A percentile compares a stretch with the other conserved stretches of the same genome.
Evolutionary conservation across 2,329 filamentous ascomycete species (phyloP).

Genomic region (Purpureocillium takamizusanense): DNA sequence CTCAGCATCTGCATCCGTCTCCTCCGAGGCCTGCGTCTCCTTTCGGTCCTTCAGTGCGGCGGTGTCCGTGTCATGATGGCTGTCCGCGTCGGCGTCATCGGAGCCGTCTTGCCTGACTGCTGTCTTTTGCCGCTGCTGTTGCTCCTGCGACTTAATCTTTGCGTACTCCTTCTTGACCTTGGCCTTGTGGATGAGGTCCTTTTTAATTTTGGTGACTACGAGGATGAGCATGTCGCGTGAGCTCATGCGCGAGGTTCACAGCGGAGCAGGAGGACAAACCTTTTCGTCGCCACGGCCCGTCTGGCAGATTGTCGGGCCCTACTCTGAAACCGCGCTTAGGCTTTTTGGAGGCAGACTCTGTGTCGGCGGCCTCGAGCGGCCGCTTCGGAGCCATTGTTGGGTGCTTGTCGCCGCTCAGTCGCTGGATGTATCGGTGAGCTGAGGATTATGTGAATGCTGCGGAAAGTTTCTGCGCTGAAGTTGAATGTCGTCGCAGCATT

Average conservation of each 20-base stretch:
- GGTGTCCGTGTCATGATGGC: slow-evolving; percentile 2
- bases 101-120: too few species aligned
- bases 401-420: too few species aligned
- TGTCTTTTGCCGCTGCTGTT: slow-evolving; percentile 7
- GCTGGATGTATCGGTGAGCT: too few species aligned
- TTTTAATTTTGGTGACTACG: slow-evolving; percentile 79
- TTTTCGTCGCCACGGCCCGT: slow-evolving; percentile 81
- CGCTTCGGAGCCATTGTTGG: slow-evolving; percentile 22
- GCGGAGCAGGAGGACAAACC: slow-evolving; percentile 22
- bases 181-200: slow-evolving; percentile 79
- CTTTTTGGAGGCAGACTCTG: slow-evolving; percentile 36
- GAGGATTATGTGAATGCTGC: too few species aligned
- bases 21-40: slow-evolving; percentile 5
- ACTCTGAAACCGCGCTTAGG: slow-evolving; percentile 69
- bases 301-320: slow-evolving; percentile 82
- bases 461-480: too few species aligned
- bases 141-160: slow-evolving; percentile 60
- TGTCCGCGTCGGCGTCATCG: slow-evolving; percentile 8
- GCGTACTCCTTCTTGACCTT: slow-evolving; percentile 90
- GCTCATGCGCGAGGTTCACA: slow-evolving; percentile 3
- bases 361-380: slow-evolving; percentile 16
- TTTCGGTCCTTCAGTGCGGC: background rate
- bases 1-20: slow-evolving; percentile 10
- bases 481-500: too few species aligned
- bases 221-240: slow-evolving; percentile 6